A percentile compares a stretch with the other conserved stretches of the same genome.
These are phyloP conservation scores for Microdochium paspali DNA, from an alignment of 2,329 filamentous ascomycete genomes.

Conservation along the genomic window DNA sequence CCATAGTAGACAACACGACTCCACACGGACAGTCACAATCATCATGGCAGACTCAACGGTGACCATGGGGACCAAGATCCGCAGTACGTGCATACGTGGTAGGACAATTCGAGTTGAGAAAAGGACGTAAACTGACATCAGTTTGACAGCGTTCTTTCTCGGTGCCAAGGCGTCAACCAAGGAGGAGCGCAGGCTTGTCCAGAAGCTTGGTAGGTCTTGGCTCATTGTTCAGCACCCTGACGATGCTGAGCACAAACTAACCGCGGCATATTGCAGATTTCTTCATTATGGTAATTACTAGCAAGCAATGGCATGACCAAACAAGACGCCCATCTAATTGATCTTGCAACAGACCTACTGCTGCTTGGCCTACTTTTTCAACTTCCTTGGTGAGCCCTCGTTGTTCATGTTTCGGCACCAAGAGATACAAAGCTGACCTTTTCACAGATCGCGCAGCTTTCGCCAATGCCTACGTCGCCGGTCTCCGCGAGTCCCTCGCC, in stretches of 20 bases:
- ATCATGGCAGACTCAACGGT: not conserved
- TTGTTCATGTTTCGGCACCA: not conserved
- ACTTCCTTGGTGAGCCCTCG: constrained; percentile 4
- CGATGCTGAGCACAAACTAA: not conserved
- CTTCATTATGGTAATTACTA: constrained; percentile 16
- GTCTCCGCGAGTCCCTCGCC: not conserved
- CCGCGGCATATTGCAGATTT: constrained; percentile 8
- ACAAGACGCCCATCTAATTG: constrained; percentile 1
- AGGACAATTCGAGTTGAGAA: not conserved
- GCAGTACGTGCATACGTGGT: not conserved
- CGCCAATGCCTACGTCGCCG: not conserved
- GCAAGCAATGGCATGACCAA: too few species aligned
- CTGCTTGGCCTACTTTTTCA: constrained; percentile 12
- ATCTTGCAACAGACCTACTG: constrained; percentile 20
- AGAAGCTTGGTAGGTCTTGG: constrained; percentile 4
- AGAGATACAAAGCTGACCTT: not conserved
- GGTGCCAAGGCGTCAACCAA: not conserved
- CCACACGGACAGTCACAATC: too few species aligned
- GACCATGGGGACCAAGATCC: not conserved
- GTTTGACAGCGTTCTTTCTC: not conserved
- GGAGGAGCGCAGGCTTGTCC: constrained; percentile 3
- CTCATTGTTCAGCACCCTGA: not conserved
- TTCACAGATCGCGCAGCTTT: not conserved
- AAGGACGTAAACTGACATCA: not conserved
- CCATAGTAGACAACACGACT: too few species aligned